phyloP scores from a whole-genome alignment of 2,329 filamentous ascomycete genomes.

The Trichoderma brevicompactum region DNA sequence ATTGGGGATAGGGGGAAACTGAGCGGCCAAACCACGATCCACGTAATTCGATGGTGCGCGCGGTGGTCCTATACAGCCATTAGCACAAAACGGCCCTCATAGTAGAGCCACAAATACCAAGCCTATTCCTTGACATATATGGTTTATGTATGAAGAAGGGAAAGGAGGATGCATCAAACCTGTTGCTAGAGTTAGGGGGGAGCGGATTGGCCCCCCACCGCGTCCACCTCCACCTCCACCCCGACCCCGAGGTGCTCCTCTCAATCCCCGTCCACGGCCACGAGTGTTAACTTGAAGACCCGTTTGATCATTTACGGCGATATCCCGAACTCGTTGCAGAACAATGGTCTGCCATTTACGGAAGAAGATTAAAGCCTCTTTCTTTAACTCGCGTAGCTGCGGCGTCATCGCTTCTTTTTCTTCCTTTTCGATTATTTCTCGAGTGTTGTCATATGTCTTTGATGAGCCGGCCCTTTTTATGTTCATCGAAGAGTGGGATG shows the following conservation, averaged over 20 bases:
- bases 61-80: conserved; percentile 41
- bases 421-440: conserved; percentile 40
- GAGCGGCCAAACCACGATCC: conserved; percentile 52
- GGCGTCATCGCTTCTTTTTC: conserved; percentile 45
- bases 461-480: conserved; percentile 24
- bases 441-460: conserved; percentile 36
- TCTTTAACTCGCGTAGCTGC: conserved; percentile 67
- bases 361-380: conserved; percentile 71
- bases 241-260: conserved; percentile 38
- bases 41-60: conserved; percentile 49
- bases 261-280: conserved; percentile 44
- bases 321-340: conserved; percentile 70
- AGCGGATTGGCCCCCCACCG: conserved; percentile 41
- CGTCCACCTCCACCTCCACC: conserved; percentile 37
- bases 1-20: conserved; percentile 65
- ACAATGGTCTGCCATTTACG: conserved; percentile 79
- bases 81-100: not conserved
- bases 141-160: not conserved
- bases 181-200: conserved; percentile 41
- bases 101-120: not conserved
- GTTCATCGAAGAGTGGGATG: conserved; percentile 24
- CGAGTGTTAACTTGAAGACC: conserved; percentile 35
- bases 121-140: not conserved
- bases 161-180: conserved; percentile 38
- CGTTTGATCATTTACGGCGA: conserved; percentile 56